phyloP scores from a whole-genome alignment of 495 filamentous ascomycete genomes.

The Hypoxylon rickii region DNA sequence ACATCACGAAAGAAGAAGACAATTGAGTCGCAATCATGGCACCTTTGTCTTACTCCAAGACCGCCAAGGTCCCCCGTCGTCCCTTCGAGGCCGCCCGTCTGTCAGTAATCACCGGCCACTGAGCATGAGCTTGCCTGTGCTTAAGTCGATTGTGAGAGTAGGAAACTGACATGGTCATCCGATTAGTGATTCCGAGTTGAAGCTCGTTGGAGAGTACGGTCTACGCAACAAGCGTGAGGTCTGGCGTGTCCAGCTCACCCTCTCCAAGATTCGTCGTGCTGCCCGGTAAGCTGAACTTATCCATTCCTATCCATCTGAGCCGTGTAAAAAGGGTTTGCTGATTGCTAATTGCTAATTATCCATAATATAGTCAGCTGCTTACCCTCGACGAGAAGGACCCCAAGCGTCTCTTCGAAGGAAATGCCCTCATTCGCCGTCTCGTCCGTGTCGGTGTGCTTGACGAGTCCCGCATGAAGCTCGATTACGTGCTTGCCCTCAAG shows the following conservation, averaged over 20 bases:
- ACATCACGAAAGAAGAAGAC: slow-evolving; percentile 22
- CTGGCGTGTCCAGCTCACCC: slow-evolving; percentile 98
- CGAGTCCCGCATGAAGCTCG: slow-evolving; percentile 99
- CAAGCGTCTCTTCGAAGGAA: slow-evolving; percentile 99
- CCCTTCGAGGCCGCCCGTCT: slow-evolving; percentile 99
- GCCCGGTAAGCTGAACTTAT: slow-evolving; percentile 86
- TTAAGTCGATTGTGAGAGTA: slow-evolving; percentile 80
- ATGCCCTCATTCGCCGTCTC: slow-evolving; percentile 99
- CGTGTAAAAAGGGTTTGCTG: too few species aligned
- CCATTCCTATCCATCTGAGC: neutral
- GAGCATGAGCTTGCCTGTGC: slow-evolving; percentile 95
- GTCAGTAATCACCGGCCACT: slow-evolving; percentile 96
- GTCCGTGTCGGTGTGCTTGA: slow-evolving; percentile 99
- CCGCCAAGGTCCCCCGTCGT: slow-evolving; percentile 88
- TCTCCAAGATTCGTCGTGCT: slow-evolving; percentile 99
- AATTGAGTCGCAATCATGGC: slow-evolving; percentile 45
- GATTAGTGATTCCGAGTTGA: slow-evolving; percentile 94
- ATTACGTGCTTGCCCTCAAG: slow-evolving; percentile 99
- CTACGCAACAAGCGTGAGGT: slow-evolving; percentile 99
- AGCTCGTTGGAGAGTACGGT: slow-evolving; percentile 98
- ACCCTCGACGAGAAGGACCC: slow-evolving; percentile 99
- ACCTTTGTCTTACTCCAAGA: slow-evolving; percentile 87
- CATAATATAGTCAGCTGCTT: slow-evolving; percentile 84
- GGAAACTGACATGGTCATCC: slow-evolving; percentile 50
- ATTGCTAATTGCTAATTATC: slow-evolving; percentile 15